Evolutionary conservation across 2,329 filamentous ascomycete genomes (phyloP).

Genomic region (Dactylellina cionopaga): DNA sequence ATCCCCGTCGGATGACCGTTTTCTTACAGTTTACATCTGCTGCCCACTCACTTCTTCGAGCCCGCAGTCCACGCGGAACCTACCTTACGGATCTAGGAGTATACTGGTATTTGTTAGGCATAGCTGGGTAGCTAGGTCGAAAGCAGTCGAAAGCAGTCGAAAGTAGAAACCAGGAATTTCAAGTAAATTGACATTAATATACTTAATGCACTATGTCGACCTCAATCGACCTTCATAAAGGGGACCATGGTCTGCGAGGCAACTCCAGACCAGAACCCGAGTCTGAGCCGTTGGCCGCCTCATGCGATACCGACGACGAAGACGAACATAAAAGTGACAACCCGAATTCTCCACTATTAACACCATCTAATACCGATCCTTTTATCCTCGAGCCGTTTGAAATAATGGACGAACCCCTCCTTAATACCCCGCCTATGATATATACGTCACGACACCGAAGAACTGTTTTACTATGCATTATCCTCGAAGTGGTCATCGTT

Average conservation of each 20-base stretch:
- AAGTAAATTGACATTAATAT: not conserved
- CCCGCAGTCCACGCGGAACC: not conserved
- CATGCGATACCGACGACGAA: not conserved
- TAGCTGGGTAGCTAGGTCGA: too few relatives aligned
- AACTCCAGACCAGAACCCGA: not conserved
- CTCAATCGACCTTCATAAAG: slow-evolving; percentile 10
- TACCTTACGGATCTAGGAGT: not conserved
- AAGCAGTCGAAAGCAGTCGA: too few relatives aligned
- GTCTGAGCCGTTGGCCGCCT: not conserved
- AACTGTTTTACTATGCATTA: slow-evolving; percentile 30
- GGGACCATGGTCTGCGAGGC: not conserved
- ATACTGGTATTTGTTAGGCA: too few relatives aligned
- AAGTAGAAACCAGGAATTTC: too few relatives aligned
- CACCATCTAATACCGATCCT: not conserved
- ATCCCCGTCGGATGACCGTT: too few relatives aligned
- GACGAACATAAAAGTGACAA: not conserved
- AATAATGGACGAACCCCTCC: slow-evolving; percentile 41
- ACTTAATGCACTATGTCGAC: not conserved
- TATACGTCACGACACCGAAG: slow-evolving; percentile 29
- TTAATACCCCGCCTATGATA: slow-evolving; percentile 3
- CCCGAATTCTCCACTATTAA: not conserved
- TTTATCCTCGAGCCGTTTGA: slow-evolving; percentile 26
- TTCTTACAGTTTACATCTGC: too few relatives aligned
- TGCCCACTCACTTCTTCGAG: too few relatives aligned
- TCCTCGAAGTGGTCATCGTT: slow-evolving; percentile 41